Evolutionary conservation across 2,329 filamentous ascomycete genomes (phyloP).

Genomic region (Penicillium digitatum): DNA sequence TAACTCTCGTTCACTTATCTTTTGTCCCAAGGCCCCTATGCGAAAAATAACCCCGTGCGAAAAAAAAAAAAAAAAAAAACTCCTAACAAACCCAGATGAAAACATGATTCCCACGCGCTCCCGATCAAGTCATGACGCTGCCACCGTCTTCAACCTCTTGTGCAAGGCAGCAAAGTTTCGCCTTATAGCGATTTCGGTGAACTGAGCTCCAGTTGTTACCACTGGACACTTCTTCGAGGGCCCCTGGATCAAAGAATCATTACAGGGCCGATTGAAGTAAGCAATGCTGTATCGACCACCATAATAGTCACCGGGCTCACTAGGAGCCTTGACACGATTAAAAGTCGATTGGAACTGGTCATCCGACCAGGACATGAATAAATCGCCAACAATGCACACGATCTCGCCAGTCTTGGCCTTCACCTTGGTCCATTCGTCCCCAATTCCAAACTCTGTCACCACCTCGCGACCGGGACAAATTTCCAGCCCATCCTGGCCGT

Average conservation of each 20-base stretch:
- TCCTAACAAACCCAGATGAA: slow-evolving; percentile 1
- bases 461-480: slow-evolving; percentile 62
- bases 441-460: slow-evolving; percentile 56
- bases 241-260: slow-evolving; percentile 57
- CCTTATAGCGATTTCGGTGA: slow-evolving; percentile 55
- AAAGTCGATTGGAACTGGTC: slow-evolving; percentile 65
- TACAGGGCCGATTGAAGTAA: slow-evolving; percentile 63
- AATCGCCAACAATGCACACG: slow-evolving; percentile 63
- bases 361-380: slow-evolving; percentile 64
- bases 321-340: slow-evolving; percentile 61
- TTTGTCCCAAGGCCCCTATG: slow-evolving; percentile 4
- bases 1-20: neutral
- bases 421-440: slow-evolving; percentile 62
- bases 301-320: slow-evolving; percentile 53
- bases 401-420: slow-evolving; percentile 53
- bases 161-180: slow-evolving; percentile 54
- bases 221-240: slow-evolving; percentile 59
- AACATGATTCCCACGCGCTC: neutral
- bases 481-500: slow-evolving; percentile 59
- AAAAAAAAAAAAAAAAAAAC: too few species aligned
- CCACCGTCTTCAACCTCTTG: slow-evolving; percentile 42
- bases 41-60: slow-evolving; percentile 16
- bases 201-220: slow-evolving; percentile 59
- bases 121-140: slow-evolving; percentile 10
- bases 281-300: slow-evolving; percentile 62